Evolutionary conservation across 1,284 basidiomycete genomes (phyloP).

Genomic region (Tylopilus sp.): DNA sequence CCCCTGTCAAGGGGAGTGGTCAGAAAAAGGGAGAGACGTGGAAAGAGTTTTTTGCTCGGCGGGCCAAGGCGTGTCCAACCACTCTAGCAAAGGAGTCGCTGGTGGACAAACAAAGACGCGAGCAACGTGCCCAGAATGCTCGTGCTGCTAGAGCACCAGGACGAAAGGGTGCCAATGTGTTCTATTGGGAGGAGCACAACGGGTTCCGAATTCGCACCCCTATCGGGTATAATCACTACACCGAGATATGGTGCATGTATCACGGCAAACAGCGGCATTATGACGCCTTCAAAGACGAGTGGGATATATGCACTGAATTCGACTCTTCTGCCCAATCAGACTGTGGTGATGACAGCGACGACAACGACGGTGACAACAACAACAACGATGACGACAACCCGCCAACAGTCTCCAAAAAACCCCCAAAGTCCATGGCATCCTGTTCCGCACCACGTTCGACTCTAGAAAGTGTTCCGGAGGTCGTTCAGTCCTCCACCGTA

Average conservation of each 20-base stretch:
- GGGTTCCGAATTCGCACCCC: conserved; percentile 1
- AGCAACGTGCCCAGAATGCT: not conserved
- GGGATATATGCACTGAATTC: conserved; percentile 13
- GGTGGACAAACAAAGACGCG: not conserved
- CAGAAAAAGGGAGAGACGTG: conserved; percentile 7
- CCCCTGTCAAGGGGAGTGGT: conserved; percentile 9
- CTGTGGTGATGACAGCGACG: not conserved
- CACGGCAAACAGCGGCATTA: not conserved
- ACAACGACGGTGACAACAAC: not conserved
- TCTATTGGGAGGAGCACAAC: conserved; percentile 11
- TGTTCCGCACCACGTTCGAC: not conserved
- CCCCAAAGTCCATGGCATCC: not conserved
- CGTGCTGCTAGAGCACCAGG: not conserved
- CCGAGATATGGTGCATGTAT: not conserved
- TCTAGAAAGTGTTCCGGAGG: not conserved
- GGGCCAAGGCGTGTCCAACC: not conserved
- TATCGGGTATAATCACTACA: not conserved
- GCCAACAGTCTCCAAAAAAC: not conserved
- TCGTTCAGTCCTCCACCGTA: no score
- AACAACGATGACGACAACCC: not conserved
- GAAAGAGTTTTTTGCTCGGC: conserved; percentile 4
- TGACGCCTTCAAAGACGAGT: conserved; percentile 4
- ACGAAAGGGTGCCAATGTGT: conserved; percentile 5
- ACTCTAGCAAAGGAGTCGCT: not conserved
- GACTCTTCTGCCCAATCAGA: not conserved